Base-by-base conservation (phyloP, 2,329 filamentous ascomycete species). In the Amesomyces nigricolor region DNA sequence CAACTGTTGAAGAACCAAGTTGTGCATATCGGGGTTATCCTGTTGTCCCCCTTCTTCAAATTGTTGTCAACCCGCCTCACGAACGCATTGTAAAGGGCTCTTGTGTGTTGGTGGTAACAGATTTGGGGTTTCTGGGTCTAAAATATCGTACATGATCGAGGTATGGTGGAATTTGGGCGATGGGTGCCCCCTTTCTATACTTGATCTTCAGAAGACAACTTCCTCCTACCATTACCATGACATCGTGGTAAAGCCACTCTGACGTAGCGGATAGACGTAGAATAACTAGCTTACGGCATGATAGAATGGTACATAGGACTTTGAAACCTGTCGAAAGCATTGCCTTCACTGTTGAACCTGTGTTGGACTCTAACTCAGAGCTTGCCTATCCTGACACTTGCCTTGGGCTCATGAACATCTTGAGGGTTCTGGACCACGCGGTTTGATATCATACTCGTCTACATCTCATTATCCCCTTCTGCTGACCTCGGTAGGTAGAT, bases 221-320 rank as follows among this genome's bases (percentile, higher is more conserved):
- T 26, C 6, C 22, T 26, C 22, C 22, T 26, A 6, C 22, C 22
- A 5, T 4, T 4, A 26, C 22, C 4, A 26, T 26, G 6, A 5
- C 5, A 26, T 5, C 6, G 22, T 26, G 22, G 22, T 3, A 22
- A 26, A 26, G 22, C 22, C 1, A 6, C 22, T 26, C 10, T 39
- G 8, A 38, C 7, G 9, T 4, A 19, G 16, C 9, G 16, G 14
- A 26, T 14, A 53, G 17, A 3, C 17, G 47, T 87, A 80, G 62
- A 69, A 1, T 26, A 72, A 11, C 83, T 85, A 0, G 80, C 81
- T 0, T 73, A 72, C 3, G 64, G 67, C 3, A 71, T 81, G 0
- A 72, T 88, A 1, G 84, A 84, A 3, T 87, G 84, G 85, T 82
- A 87, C 66, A 79, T 88, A 61, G 84, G 82, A 0, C 67, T 78